Base-by-base conservation (phyloP, 768 basidiomycete species). In the Harrya chromipes region DNA sequence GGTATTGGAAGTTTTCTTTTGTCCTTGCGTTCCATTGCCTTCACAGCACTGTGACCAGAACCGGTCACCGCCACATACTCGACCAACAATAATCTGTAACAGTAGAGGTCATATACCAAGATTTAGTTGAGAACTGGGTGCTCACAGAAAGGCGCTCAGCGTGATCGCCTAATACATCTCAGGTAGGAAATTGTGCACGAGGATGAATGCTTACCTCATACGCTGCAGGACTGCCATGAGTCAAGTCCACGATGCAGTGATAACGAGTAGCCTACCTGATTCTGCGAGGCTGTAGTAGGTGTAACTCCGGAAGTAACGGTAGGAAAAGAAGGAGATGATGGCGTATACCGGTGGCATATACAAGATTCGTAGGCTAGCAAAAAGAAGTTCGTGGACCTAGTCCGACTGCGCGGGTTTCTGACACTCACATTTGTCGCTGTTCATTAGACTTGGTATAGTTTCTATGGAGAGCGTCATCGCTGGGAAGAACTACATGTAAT, bases 341-440 rank as follows among this genome's bases (percentile, higher is more conserved):
- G 84, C 85, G 64, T 87, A 92, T 37, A 92, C 75, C 1, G 83
- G 80, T 2, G 90, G 90, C 89, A 93, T 88, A 58, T 89, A 90
- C 54, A 92, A 61, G 40, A 92, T 82, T 50, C 90, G 82, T n/a
- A 90, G 58, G 50, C 86, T 89, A 61, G 12, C 23, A 43, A 27
- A 14, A 34, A 35, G n/a, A 8, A 29, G 17, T 35, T 42, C 21
- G 35, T 48, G 31, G 43, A 31, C 37, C 26, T 11, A 12, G 39
- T 44, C 35, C 17, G 10, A 41, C 40, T 35, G 17, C 24, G 3
- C 27, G 41, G 34, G 29, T 39, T 20, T 21, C 41, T 36, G 37
- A 40, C 3, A 69, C 78, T 59, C 60, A 88, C 90, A 91, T 81
- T 70, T 92, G 90, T 45, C 88, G 83, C 64, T 92, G 90, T 63